Evolutionary conservation across 192 early-diverging fungal species (phyloP), one percentile per base, ranked within the genome.

Genomic region (Chytriomyces sp.): DNA sequence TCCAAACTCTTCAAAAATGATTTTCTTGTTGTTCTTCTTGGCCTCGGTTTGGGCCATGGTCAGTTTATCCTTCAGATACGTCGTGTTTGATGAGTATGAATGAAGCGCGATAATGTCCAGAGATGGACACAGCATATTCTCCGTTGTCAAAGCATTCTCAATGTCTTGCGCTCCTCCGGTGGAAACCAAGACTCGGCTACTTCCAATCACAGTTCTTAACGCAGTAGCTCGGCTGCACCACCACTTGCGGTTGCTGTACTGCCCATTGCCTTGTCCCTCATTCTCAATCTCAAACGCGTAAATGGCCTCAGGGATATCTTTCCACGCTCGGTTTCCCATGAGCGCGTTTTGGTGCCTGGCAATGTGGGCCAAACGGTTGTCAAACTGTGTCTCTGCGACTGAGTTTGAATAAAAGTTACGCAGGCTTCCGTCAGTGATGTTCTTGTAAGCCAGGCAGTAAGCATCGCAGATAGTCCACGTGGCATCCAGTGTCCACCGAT

Each of bases 81-180:
- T 26, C 3, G 50, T 50, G 26, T 46, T 44, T 16, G 20, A 20
- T 2, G 10, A 49, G 50, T 79, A 79, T 0, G 73, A 77, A 64
- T 79, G 77, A 23, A 77, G 6, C 47, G 74, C 68, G 9, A 79
- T 64, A n/a, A 79, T 47, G 57, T 79, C 77, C 53, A 79, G 8
- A 6, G 59, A 47, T 24, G 11, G 20, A 43, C 77, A 79, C 7
- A 50, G 47, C 24, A 79, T 65, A 45, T 79, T 69, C 49, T 79
- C 23, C 18, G 23, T 20, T 0, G 77, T 46, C 16, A 74, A 6
- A 7, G 73, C 65, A 7, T 45, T 16, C n/a, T 23, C 16, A 26
- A 79, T 61, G 20, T 61, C 63, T 45, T 67, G 68, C 10, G 74
- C 77, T 10, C 77, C 77, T n/a, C 77, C 77, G 6, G 72, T 79